A percentile compares a stretch with the other conserved stretches of the same genome.
These are phyloP conservation scores for Penicillium goetzii DNA, from an alignment of 495 filamentous ascomycete genomes.

Conservation along the genomic window DNA sequence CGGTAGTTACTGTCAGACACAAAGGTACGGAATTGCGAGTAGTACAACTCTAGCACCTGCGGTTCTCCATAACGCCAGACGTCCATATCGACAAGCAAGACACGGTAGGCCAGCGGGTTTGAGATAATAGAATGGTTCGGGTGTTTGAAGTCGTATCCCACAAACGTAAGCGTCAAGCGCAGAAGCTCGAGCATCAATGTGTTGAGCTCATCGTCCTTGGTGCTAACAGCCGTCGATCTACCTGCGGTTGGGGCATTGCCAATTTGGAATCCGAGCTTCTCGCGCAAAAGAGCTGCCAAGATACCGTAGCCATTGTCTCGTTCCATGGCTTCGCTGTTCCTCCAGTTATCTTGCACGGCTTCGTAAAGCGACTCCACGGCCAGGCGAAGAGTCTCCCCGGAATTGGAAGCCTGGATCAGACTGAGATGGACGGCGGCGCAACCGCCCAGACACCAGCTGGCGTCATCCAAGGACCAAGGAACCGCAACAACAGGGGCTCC, in stretches of 20 bases:
- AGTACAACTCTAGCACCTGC: constrained; percentile 82
- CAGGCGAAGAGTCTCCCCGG: constrained; percentile 68
- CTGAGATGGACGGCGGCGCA: constrained; percentile 83
- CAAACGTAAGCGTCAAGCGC: constrained; percentile 75
- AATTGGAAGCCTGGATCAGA: constrained; percentile 74
- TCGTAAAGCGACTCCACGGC: constrained; percentile 83
- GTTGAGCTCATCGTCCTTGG: constrained; percentile 55
- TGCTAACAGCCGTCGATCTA: constrained; percentile 42
- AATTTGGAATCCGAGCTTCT: constrained; percentile 64
- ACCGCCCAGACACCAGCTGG: constrained; percentile 88
- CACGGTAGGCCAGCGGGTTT: constrained; percentile 90
- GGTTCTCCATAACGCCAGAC: constrained; percentile 80
- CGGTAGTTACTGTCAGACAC: constrained; percentile 83
- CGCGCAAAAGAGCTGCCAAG: constrained; percentile 74
- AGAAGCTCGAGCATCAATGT: constrained; percentile 72
- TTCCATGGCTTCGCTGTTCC: constrained; percentile 98
- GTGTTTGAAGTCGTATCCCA: constrained; percentile 78
- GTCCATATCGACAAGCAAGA: constrained; percentile 89
- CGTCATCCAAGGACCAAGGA: constrained; percentile 84
- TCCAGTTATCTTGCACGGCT: constrained; percentile 85
- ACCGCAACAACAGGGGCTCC: constrained; percentile 82
- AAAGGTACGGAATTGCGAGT: constrained; percentile 86
- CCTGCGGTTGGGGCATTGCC: constrained; percentile 28
- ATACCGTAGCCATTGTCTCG: constrained; percentile 91
- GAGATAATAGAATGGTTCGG: constrained; percentile 88